These are phyloP conservation scores for Lentinula novae-zelandiae DNA, from an alignment of 1,284 basidiomycete genomes.

Conservation along the genomic window DNA sequence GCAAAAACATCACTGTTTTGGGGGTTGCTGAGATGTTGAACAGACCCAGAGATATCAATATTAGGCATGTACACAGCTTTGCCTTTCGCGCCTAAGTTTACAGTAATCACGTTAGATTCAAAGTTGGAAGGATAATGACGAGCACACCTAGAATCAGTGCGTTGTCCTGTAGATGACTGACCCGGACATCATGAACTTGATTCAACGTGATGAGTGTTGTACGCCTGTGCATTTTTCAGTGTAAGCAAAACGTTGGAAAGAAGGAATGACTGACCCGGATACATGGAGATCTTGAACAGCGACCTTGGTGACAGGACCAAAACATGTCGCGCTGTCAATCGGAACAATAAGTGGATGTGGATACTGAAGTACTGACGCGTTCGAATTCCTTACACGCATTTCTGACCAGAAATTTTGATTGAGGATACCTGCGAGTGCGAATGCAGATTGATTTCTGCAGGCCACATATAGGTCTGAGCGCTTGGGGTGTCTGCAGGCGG, in stretches of 20 bases:
- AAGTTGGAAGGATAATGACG: no score
- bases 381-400: slow-evolving; percentile 40
- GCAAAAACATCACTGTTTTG: slow-evolving; percentile 9
- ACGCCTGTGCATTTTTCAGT: slow-evolving; percentile 22
- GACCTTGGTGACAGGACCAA: slow-evolving; percentile 45
- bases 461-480: slow-evolving; percentile 27
- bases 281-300: slow-evolving; percentile 38
- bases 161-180: slow-evolving; percentile 44
- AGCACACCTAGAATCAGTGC: slow-evolving; percentile 52
- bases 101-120: no score
- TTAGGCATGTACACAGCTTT: slow-evolving; percentile 51
- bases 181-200: slow-evolving; percentile 54
- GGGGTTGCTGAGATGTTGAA: background rate
- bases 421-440: slow-evolving; percentile 44
- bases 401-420: slow-evolving; percentile 43
- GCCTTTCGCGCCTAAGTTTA: slow-evolving; percentile 42
- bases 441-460: slow-evolving; percentile 37
- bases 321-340: slow-evolving; percentile 43
- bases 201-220: slow-evolving; percentile 33
- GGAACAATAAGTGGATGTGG: no score
- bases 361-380: background rate
- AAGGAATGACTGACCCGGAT: slow-evolving; percentile 29
- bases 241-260: background rate
- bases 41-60: slow-evolving; percentile 31
- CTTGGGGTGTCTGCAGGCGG: background rate